These are phyloP conservation scores for Botrytis medusae DNA, from an alignment of 2,329 filamentous ascomycete species.

Conservation along the genomic window DNA sequence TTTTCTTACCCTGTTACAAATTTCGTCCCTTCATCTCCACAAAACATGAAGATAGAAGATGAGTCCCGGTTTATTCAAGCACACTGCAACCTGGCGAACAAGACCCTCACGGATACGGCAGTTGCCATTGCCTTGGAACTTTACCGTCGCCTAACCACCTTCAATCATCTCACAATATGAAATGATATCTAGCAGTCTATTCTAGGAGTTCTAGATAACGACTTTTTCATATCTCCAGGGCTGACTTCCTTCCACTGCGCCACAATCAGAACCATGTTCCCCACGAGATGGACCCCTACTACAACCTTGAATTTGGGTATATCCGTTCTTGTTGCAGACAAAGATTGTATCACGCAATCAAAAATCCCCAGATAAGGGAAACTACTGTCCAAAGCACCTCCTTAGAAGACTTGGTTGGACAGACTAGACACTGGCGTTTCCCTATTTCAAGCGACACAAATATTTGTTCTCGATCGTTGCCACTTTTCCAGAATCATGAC, in stretches of 20 bases:
- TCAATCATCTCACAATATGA: background rate
- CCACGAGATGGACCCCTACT: background rate
- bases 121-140: background rate
- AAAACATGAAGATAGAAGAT: background rate
- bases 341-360: background rate
- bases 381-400: background rate
- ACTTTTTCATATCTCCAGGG: background rate
- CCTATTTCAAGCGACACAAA: background rate
- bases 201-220: background rate
- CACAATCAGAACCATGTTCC: constrained; percentile 2
- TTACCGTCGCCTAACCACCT: background rate
- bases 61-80: background rate
- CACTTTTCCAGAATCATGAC: background rate
- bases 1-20: background rate
- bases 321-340: background rate
- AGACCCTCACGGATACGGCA: background rate
- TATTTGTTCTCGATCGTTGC: background rate
- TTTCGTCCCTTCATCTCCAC: background rate
- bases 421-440: too few species aligned
- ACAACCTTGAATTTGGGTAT: background rate
- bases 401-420: background rate
- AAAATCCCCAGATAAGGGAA: background rate
- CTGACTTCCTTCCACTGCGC: constrained; percentile 10
- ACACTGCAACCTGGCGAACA: background rate
- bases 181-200: background rate